These are phyloP conservation scores for Rhizopogon vulgaris DNA, from an alignment of 768 basidiomycete species.

Conservation along the genomic window DNA sequence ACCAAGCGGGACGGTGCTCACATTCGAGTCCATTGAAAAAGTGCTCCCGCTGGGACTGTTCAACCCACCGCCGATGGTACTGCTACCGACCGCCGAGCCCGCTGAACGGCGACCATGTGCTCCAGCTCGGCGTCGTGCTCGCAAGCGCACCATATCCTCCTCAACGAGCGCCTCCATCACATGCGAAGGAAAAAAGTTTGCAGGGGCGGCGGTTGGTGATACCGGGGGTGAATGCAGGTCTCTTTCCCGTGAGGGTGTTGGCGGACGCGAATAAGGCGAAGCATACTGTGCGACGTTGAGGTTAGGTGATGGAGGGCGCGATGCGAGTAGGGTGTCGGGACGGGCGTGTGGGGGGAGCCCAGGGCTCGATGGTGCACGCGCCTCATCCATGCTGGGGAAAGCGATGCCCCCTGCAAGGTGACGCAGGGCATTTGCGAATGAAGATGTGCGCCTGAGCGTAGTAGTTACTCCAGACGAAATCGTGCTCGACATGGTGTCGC, in stretches of 20 bases:
- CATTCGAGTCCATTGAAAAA: constrained; percentile 69
- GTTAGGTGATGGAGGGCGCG: constrained; percentile 73
- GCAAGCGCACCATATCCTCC: constrained; percentile 89
- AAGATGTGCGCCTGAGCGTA: constrained; percentile 72
- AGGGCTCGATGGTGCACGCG: constrained; percentile 32
- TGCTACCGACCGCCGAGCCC: constrained; percentile 15
- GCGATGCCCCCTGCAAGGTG: constrained; percentile 64
- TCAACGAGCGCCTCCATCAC: constrained; percentile 88
- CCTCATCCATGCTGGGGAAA: constrained; percentile 61
- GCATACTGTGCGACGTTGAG: constrained; percentile 71
- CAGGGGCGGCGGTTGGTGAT: constrained; percentile 27
- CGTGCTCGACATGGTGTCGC: constrained; percentile 57
- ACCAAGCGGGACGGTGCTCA: constrained; percentile 64
- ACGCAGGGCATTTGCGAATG: constrained; percentile 73
- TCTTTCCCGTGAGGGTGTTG: constrained; percentile 30
- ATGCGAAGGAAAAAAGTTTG: constrained; percentile 63
- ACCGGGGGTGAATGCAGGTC: constrained; percentile 27
- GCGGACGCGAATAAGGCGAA: constrained; percentile 64
- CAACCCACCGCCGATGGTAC: constrained; percentile 35
- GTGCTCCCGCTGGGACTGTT: constrained; percentile 72
- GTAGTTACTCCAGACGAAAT: constrained; percentile 58
- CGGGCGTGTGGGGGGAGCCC: constrained; percentile 16
- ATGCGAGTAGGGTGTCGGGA: constrained; percentile 32
- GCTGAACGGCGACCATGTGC: constrained; percentile 37
- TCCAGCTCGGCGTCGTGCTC: constrained; percentile 51